Conservation (phyloP, 768 basidiomycete species). For the Kwoniella bestiolae region DNA sequence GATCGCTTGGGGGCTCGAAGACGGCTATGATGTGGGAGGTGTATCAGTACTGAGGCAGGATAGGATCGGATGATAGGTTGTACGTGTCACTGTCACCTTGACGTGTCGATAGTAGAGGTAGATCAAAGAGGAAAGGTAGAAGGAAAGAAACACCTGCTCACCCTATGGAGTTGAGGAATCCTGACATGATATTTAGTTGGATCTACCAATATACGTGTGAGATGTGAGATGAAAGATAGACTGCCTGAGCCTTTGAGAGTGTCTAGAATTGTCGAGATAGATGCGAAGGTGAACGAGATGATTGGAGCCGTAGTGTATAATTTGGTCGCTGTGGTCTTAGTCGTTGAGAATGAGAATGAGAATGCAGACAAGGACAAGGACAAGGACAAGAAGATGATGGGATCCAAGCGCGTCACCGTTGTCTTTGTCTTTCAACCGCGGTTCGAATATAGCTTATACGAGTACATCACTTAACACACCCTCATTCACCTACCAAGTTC, state of each 20-base stretch:
- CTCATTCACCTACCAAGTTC: too few relatives aligned
- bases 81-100: too few relatives aligned
- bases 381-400: neutral
- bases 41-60: too few relatives aligned
- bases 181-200: slow-evolving; percentile 41
- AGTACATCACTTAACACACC: neutral
- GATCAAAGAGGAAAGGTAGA: neutral
- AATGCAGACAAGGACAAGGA: too few relatives aligned
- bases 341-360: too few relatives aligned
- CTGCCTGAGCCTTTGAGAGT: neutral
- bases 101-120: too few relatives aligned
- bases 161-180: slow-evolving; percentile 57
- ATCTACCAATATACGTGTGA: neutral
- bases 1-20: slow-evolving; percentile 57
- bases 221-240: neutral
- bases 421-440: neutral
- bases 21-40: slow-evolving; percentile 39
- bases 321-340: too few relatives aligned
- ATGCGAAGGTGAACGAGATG: too few relatives aligned
- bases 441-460: neutral
- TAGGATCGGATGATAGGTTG: neutral
- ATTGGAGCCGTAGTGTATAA: too few relatives aligned
- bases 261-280: too few relatives aligned
- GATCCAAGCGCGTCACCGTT: slow-evolving; percentile 15
- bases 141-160: slow-evolving; percentile 22